Percentiles rank a stretch among this genome's conserved stretches.
phyloP scores from a whole-genome alignment of 2,329 filamentous ascomycete species.

The Trichoderma harzianum region DNA sequence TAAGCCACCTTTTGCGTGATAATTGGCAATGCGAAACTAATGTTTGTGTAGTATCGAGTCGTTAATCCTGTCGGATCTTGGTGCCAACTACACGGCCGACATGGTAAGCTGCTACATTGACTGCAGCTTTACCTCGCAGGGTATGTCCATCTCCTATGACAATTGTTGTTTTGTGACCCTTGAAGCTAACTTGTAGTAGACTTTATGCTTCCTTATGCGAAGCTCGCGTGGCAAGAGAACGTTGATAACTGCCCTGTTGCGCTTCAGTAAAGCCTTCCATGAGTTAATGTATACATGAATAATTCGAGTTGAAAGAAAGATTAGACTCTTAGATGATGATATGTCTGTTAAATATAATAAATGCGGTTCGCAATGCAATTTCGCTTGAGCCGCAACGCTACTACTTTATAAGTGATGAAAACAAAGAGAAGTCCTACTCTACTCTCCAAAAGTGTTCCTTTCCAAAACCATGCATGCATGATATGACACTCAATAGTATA shows the following conservation, averaged over 20 bases:
- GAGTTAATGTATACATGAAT: neutral
- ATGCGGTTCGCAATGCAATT: neutral
- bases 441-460: neutral
- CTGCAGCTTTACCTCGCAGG: conserved; percentile 38
- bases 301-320: neutral
- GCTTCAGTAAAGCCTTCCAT: neutral
- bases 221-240: conserved; percentile 37
- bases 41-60: conserved; percentile 34
- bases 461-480: neutral
- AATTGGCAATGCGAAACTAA: neutral
- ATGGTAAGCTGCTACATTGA: conserved; percentile 39
- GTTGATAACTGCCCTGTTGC: conserved; percentile 34
- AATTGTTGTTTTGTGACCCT: neutral
- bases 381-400: neutral
- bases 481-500: conserved; percentile 37
- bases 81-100: conserved; percentile 32
- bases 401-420: neutral
- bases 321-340: neutral
- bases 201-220: conserved; percentile 39
- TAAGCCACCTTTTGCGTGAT: conserved; percentile 26
- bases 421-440: neutral
- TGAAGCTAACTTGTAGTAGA: conserved; percentile 22
- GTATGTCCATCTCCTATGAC: neutral
- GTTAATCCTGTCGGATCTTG: conserved; percentile 37
- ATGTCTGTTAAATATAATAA: neutral